phyloP scores from a whole-genome alignment of 2,329 filamentous ascomycete species.

The Talaromyces albobiverticillius region DNA sequence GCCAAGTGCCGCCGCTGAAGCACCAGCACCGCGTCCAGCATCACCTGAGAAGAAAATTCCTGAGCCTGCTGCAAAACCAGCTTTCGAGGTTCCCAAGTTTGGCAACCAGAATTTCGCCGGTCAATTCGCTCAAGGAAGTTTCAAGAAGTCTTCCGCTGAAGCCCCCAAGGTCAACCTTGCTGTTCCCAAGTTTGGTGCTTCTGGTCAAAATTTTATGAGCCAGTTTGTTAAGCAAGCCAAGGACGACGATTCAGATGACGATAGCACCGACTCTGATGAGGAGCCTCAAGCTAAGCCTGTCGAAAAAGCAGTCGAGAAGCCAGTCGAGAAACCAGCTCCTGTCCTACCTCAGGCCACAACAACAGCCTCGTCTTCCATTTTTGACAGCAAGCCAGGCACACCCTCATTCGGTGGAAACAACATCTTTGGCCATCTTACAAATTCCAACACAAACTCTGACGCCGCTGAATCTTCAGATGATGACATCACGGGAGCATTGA shows the following conservation, averaged over 20 bases:
- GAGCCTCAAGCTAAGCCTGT: conserved; percentile 28
- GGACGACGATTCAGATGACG: conserved; percentile 10
- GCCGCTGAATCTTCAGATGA: conserved; percentile 11
- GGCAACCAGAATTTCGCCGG: conserved; percentile 9
- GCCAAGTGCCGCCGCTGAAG: background rate
- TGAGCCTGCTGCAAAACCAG: conserved; percentile 8
- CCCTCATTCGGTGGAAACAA: conserved; percentile 7
- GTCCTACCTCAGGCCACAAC: background rate
- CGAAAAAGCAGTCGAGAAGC: conserved; percentile 11
- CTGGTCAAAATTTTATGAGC: conserved; percentile 8
- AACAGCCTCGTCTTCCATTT: conserved; percentile 5
- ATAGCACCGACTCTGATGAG: conserved; percentile 28
- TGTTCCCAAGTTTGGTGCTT: conserved; percentile 11
- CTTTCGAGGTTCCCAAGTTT: conserved; percentile 15
- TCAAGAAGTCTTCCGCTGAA: conserved; percentile 11
- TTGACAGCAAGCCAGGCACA: conserved; percentile 11
- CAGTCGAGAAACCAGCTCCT: background rate
- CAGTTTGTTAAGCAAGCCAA: conserved; percentile 16
- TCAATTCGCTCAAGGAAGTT: conserved; percentile 12
- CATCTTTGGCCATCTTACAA: conserved; percentile 15
- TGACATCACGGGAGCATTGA: conserved; percentile 7
- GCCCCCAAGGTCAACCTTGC: conserved; percentile 7
- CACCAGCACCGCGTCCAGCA: background rate
- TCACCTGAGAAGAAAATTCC: conserved; percentile 1
- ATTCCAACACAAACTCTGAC: conserved; percentile 9